Evolutionary conservation across 1,139 yeast genomes (phyloP), one percentile per base, ranked within the genome.

Genomic region (Yamadazyma taylorii): DNA sequence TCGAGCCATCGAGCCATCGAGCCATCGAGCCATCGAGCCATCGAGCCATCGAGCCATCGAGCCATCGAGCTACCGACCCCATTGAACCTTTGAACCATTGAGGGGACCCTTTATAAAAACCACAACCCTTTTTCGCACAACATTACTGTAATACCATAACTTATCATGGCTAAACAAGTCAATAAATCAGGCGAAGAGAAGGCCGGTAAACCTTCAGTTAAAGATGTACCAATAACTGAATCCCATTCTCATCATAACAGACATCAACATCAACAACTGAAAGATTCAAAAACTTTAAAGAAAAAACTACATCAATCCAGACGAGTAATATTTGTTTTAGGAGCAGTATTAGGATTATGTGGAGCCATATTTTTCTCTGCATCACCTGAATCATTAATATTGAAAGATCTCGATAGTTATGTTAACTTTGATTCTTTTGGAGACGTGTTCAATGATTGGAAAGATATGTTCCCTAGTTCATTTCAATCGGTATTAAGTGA

Each of bases 331-430:
- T 76, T 78, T 44, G 50, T 73, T 1, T 55, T 76, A 34, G 83
- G 96, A 31, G 80, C 94, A 0, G 34, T 86, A 1, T 50, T 87
- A 13, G 97, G 97, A 7, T 65, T 86, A 3, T 41, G 75, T 1
- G 55, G 78, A 5, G 89, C 96, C 0, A 70, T 79, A 24, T 76
- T 84, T 48, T 72, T 84, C 42, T 83, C 88, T 2, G 61, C 73
- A 1, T 52, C 58, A 29, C 68, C 79, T 12, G 65, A 69, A 24
- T 69, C 73, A 23, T 61, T 66, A 10, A 45, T 69, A 34, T 53
- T 53, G 12, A 45, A 47, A 33, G 79, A 83, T 51, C 60, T 81
- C 41, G 85, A 79, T 51, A 67, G 71, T 41, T 55, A 81, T 50
- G 70, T 76, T 33, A 80, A 65, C 51, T 79, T 74, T 48, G 92